A percentile compares a stretch with the other conserved stretches of the same genome.
These are phyloP conservation scores for Fistulifera pelliculosa DNA, from an alignment of 108 stramenopile genomes.

Conservation along the genomic window DNA sequence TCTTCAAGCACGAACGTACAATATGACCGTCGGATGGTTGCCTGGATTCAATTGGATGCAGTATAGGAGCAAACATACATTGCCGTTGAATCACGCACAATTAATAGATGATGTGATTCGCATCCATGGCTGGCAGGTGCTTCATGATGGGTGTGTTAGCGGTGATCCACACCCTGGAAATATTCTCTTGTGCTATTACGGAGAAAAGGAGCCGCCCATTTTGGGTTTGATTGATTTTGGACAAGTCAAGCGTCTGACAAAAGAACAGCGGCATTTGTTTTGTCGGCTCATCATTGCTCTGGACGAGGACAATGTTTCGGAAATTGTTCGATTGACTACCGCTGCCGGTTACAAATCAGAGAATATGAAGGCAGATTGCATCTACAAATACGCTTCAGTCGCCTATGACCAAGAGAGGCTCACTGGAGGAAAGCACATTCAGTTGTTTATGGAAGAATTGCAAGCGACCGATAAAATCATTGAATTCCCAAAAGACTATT, in stretches of 20 bases:
- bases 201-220: slow-evolving; percentile 23
- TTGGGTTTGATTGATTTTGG: slow-evolving; percentile 85
- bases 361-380: slow-evolving; percentile 51
- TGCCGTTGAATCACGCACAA: slow-evolving; percentile 79
- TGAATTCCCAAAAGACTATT: slow-evolving; percentile 49
- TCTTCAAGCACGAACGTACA: slow-evolving; percentile 33
- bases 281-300: slow-evolving; percentile 66
- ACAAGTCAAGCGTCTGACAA: slow-evolving; percentile 62
- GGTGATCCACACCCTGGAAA: slow-evolving; percentile 71
- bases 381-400: slow-evolving; percentile 66
- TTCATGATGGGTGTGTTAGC: slow-evolving; percentile 67
- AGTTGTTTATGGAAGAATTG: slow-evolving; percentile 72
- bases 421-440: slow-evolving; percentile 68
- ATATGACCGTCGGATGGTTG: slow-evolving; percentile 49
- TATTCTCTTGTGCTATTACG: slow-evolving; percentile 59
- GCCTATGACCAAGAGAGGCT: slow-evolving; percentile 63
- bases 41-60: slow-evolving; percentile 30
- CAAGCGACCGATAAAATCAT: slow-evolving; percentile 59
- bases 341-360: slow-evolving; percentile 57
- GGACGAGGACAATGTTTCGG: slow-evolving; percentile 48
- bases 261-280: slow-evolving; percentile 54
- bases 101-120: slow-evolving; percentile 67
- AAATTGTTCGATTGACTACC: slow-evolving; percentile 42
- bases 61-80: slow-evolving; percentile 29
- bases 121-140: slow-evolving; percentile 68